Evolutionary conservation across 2,329 filamentous ascomycete genomes (phyloP).

Genomic region (Byssothecium circinans): DNA sequence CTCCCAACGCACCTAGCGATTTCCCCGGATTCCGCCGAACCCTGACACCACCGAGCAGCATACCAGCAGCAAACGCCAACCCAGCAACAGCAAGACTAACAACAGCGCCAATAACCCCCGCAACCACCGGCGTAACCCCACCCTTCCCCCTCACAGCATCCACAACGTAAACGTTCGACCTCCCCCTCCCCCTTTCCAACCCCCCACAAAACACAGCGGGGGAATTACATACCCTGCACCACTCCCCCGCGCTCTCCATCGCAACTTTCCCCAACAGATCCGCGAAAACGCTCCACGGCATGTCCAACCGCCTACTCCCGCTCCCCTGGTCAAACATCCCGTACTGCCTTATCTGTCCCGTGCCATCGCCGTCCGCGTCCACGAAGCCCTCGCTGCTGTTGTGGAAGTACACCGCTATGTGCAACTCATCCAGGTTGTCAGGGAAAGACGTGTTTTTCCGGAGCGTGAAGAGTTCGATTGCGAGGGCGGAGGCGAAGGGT

Average conservation of each 20-base stretch:
- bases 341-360: constrained; percentile 30
- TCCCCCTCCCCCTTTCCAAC: constrained; percentile 30
- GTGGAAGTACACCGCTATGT: constrained; percentile 59
- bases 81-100: constrained; percentile 53
- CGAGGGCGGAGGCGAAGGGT: constrained; percentile 36
- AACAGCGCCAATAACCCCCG: constrained; percentile 59
- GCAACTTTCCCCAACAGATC: constrained; percentile 48
- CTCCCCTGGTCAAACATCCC: constrained; percentile 56
- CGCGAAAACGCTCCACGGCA: constrained; percentile 58
- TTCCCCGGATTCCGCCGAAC: constrained; percentile 44
- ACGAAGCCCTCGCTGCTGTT: constrained; percentile 56
- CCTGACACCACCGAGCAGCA: constrained; percentile 52
- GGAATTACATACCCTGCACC: constrained; percentile 56
- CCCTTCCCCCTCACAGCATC: background rate
- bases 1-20: constrained; percentile 48
- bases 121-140: constrained; percentile 49
- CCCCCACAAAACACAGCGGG: constrained; percentile 55
- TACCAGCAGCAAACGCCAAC: constrained; percentile 45
- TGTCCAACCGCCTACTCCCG: constrained; percentile 44
- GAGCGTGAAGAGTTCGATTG: constrained; percentile 52
- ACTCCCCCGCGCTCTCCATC: constrained; percentile 50
- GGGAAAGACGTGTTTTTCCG: constrained; percentile 39
- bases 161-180: constrained; percentile 7
- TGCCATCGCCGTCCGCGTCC: background rate
- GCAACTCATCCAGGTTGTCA: constrained; percentile 49